Evolutionary conservation across 805 yeast species (phyloP).

Genomic region (Groenewaldozyma tartarivorans): DNA sequence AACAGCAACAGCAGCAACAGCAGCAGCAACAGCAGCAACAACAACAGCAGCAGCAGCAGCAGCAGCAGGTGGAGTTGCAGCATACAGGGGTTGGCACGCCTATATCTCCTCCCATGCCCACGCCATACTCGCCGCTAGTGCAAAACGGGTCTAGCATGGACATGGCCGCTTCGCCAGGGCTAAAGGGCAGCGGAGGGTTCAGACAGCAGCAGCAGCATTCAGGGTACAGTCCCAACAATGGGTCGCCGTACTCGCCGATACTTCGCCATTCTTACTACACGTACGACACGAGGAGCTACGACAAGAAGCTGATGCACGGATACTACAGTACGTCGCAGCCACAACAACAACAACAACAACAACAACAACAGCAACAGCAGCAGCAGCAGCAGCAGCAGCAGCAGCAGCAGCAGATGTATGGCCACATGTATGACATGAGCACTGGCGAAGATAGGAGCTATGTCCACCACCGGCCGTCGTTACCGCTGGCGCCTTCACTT

Average conservation of each 20-base stretch:
- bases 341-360: background rate
- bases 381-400: background rate
- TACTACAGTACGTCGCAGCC: background rate
- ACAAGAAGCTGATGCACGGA: background rate
- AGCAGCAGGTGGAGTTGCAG: background rate
- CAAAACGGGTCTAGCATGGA: too few relatives aligned
- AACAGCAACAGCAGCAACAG: background rate
- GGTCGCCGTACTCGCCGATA: too few relatives aligned
- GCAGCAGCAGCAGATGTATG: background rate
- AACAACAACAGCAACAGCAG: background rate
- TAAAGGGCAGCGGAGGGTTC: too few relatives aligned
- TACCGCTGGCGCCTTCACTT: too few relatives aligned
- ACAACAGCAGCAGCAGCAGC: constrained; percentile 3
- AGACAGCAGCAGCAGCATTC: too few relatives aligned
- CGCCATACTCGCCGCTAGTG: background rate
- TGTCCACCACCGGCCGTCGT: too few relatives aligned
- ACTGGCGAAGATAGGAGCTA: too few relatives aligned
- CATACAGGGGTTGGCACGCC: background rate
- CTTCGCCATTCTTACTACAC: background rate
- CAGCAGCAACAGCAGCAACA: constrained; percentile 7
- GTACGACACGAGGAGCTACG: background rate
- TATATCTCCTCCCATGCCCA: background rate
- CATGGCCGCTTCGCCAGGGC: too few relatives aligned
- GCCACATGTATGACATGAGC: too few relatives aligned
- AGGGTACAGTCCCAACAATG: too few relatives aligned